These are phyloP conservation scores for Coemansia sp. DNA, from an alignment of 192 early-diverging fungal species.

Conservation along the genomic window DNA sequence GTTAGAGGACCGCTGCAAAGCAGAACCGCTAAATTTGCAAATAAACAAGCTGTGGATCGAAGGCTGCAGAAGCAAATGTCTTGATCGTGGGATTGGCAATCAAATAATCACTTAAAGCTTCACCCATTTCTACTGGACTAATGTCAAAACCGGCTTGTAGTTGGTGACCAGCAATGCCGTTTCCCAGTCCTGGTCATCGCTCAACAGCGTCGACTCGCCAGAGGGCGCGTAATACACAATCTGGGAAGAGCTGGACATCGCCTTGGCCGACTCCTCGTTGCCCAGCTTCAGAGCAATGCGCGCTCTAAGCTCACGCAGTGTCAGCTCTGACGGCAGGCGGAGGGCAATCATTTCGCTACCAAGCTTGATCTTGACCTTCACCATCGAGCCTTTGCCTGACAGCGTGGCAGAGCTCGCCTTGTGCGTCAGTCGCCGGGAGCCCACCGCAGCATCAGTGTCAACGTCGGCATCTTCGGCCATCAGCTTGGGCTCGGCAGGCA, in stretches of 20 bases:
- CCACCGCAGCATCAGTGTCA: background rate
- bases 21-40: too few relatives aligned
- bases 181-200: slow-evolving; percentile 44
- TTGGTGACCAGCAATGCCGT: slow-evolving; percentile 33
- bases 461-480: background rate
- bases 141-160: slow-evolving; percentile 44
- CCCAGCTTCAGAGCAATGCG: slow-evolving; percentile 62
- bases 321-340: slow-evolving; percentile 59
- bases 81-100: too few relatives aligned
- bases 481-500: slow-evolving; percentile 50
- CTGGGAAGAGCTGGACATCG: slow-evolving; percentile 12
- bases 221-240: slow-evolving; percentile 51
- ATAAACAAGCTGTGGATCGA: background rate
- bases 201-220: slow-evolving; percentile 36
- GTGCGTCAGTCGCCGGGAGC: slow-evolving; percentile 28
- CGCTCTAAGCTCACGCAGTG: slow-evolving; percentile 55
- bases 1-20: too few relatives aligned
- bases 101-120: too few relatives aligned
- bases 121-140: slow-evolving; percentile 33
- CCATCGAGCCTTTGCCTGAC: slow-evolving; percentile 25
- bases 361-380: slow-evolving; percentile 72
- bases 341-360: slow-evolving; percentile 72
- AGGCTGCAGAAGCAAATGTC: background rate
- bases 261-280: slow-evolving; percentile 6
- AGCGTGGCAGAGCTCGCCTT: slow-evolving; percentile 30